Evolutionary conservation across 768 basidiomycete species (phyloP), one percentile per base, ranked within the genome.

Genomic region (Xerocomellus chrysenteron): DNA sequence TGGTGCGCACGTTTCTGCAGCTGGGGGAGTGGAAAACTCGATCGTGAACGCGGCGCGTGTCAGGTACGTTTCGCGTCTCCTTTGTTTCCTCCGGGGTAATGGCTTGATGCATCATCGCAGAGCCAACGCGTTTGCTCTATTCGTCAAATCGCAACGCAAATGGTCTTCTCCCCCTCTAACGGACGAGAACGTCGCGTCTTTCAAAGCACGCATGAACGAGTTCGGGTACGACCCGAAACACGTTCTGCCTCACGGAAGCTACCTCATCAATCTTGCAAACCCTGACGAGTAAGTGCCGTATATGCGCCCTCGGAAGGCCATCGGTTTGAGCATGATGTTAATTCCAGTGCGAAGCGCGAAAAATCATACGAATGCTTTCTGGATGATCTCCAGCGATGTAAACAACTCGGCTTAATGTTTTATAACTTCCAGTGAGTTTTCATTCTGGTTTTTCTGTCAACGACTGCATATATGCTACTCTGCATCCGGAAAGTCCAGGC

Each of bases 341-440:
- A 33, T 52, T 11, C 5, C 44, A 89, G 87, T 9, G 75, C 76
- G 21, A 91, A 88, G 56, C 80, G 88, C 1, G 77, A 82, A 59
- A 88, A 89, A 61, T 85, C 86, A 0, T 92, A 85, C 57, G 77
- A 80, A 19, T 94, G 92, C 67, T 94, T 95, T 68, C 62, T 92
- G 9, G 93, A 94, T 54, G 93, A 95, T 55, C 73, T 94, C 26
- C 78, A 80, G 65, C 76, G 93, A 47, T 92, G 91, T 63, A 88
- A 92, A 62, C 78, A 78, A 56, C 80, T 95, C 17, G 92, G 87
- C 0, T 76, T 94, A 19, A 73, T 76, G 52, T 68, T 87, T 6
- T 94, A 90, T 69, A 94, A 94, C 66, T 92, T 94, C 68, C 92
- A 94, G 92, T 92, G 54, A 40, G 89, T n/a, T 78, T 56, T 9